Conservation (phyloP, 2,329 filamentous ascomycete species). For the Trichophyton mentagrophytes region DNA sequence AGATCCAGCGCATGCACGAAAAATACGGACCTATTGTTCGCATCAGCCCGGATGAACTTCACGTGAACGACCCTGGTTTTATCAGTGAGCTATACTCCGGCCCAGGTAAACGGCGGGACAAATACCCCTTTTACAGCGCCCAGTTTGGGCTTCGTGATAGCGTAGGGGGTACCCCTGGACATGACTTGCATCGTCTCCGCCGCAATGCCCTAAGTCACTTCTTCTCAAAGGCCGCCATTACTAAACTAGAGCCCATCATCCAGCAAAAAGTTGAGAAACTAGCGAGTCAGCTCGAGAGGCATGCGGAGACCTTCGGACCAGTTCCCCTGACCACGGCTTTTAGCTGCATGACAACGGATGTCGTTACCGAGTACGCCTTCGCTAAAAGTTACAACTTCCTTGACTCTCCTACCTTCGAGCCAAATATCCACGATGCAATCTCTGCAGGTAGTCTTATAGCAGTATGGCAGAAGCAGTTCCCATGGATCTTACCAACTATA, state of each 20-base stretch:
- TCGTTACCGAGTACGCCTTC: no score
- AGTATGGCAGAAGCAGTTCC: no score
- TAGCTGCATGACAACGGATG: no score
- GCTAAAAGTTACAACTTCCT: neutral
- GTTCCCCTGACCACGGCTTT: no score
- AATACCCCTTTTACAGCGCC: no score
- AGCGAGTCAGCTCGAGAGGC: no score
- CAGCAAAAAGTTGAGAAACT: neutral
- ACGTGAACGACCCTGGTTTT: neutral
- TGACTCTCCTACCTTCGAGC: neutral
- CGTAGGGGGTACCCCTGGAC: neutral
- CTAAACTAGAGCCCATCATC: neutral
- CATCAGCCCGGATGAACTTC: neutral
- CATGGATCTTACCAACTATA: no score
- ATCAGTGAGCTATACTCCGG: neutral
- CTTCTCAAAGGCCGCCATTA: neutral
- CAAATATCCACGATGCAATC: no score
- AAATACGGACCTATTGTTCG: slow-evolving; percentile 13
- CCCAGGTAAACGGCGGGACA: neutral
- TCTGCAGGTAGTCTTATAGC: no score
- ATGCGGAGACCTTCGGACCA: no score
- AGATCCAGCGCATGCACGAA: slow-evolving; percentile 16
- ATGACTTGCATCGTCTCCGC: slow-evolving; percentile 16
- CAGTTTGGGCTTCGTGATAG: no score
- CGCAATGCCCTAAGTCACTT: slow-evolving; percentile 12